Conservation (phyloP, 2,329 filamentous ascomycete species). For the Cladosporium oxysporum region DNA sequence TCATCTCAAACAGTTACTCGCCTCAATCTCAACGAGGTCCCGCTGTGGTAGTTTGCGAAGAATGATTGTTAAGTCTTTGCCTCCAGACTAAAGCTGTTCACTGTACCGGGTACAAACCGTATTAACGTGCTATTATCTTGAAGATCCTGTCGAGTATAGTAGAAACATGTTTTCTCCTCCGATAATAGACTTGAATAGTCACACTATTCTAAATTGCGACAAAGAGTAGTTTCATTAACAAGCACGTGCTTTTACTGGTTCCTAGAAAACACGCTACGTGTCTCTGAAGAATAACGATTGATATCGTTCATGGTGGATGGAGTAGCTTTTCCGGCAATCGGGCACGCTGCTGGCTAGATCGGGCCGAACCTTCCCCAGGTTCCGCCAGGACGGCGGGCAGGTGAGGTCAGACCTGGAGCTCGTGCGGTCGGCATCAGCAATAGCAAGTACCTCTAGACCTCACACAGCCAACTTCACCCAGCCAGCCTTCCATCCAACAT, state of each 20-base stretch:
- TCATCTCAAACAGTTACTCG: not conserved
- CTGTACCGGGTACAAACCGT: not conserved
- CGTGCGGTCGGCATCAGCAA: not conserved
- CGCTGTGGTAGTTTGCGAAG: not conserved
- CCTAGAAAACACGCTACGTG: not conserved
- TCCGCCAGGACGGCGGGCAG: not conserved
- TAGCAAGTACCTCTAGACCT: not conserved
- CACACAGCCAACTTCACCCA: not conserved
- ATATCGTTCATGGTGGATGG: not conserved
- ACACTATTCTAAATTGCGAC: not conserved
- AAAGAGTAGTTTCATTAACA: not conserved
- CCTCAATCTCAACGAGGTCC: not conserved
- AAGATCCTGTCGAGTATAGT: not conserved
- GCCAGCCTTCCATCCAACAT: not conserved
- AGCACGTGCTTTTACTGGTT: not conserved
- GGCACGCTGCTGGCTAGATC: not conserved
- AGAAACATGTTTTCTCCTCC: not conserved
- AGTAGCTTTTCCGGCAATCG: conserved; percentile 3
- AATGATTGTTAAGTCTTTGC: not conserved
- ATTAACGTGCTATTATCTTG: not conserved
- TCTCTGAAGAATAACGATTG: not conserved
- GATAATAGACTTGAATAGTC: not conserved
- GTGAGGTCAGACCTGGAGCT: conserved; percentile 12
- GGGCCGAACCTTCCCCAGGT: conserved; percentile 8
- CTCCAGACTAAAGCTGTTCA: not conserved